phyloP scores from a whole-genome alignment of 768 basidiomycete species.

The Hirschioporus abietinus region DNA sequence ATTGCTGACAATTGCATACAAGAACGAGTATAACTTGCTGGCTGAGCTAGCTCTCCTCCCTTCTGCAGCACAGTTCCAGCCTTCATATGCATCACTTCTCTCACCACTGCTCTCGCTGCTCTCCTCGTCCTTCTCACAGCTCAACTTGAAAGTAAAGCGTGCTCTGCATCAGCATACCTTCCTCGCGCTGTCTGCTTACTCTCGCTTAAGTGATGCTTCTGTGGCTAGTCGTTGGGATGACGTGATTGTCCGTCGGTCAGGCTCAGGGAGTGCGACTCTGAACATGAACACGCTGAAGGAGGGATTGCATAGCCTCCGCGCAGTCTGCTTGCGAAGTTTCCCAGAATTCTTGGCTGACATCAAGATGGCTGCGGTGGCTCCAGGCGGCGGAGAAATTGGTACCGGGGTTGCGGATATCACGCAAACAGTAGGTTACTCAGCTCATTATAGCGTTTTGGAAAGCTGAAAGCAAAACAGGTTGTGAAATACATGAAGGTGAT shows the following conservation, averaged over 20 bases:
- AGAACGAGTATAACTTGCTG: slow-evolving; percentile 69
- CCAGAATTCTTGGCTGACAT: slow-evolving; percentile 80
- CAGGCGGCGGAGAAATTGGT: slow-evolving; percentile 51
- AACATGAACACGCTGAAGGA: slow-evolving; percentile 65
- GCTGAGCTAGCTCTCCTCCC: slow-evolving; percentile 59
- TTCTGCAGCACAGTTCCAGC: slow-evolving; percentile 40
- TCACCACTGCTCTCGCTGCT: slow-evolving; percentile 62
- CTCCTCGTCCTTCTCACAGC: slow-evolving; percentile 54
- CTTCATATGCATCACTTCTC: slow-evolving; percentile 58
- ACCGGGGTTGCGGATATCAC: slow-evolving; percentile 53
- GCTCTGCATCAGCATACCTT: slow-evolving; percentile 75
- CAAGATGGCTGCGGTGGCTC: slow-evolving; percentile 50
- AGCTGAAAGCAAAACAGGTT: background rate
- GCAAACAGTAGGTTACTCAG: slow-evolving; percentile 43
- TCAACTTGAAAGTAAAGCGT: slow-evolving; percentile 65
- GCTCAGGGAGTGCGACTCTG: slow-evolving; percentile 30
- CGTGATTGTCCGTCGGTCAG: slow-evolving; percentile 46
- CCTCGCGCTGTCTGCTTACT: slow-evolving; percentile 70
- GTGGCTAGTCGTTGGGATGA: slow-evolving; percentile 65
- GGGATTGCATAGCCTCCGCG: slow-evolving; percentile 55
- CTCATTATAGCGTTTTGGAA: background rate
- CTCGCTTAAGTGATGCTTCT: slow-evolving; percentile 38
- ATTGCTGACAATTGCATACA: slow-evolving; percentile 1
- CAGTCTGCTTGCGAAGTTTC: slow-evolving; percentile 73
- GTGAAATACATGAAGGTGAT: slow-evolving; percentile 64